Evolutionary conservation across 1,284 basidiomycete species (phyloP).

Genomic region (Tylopilus orsonianus): DNA sequence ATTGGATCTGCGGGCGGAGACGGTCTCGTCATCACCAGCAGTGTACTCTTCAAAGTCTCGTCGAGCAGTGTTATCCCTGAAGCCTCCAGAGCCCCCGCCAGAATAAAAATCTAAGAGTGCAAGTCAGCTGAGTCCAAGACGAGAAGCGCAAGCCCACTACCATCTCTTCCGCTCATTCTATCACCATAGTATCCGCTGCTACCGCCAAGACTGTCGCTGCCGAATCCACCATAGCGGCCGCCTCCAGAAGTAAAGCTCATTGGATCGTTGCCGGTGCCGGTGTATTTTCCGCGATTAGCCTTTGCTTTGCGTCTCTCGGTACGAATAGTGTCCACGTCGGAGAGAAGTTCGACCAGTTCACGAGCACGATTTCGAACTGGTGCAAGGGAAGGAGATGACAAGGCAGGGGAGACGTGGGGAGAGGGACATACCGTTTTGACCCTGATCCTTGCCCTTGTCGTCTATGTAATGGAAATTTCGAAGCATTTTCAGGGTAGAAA

Average conservation of each 20-base stretch:
- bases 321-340: conserved; percentile 91
- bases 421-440: conserved; percentile 82
- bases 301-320: conserved; percentile 91
- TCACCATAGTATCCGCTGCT: conserved; percentile 43
- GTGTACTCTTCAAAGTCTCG: conserved; percentile 91
- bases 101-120: conserved; percentile 37
- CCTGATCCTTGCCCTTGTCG: conserved; percentile 98
- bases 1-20: conserved; percentile 38
- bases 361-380: conserved; percentile 94
- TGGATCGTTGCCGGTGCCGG: conserved; percentile 81
- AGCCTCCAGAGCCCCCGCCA: conserved; percentile 51
- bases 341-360: conserved; percentile 87
- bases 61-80: conserved; percentile 56
- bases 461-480: conserved; percentile 98
- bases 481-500: conserved; percentile 97
- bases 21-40: conserved; percentile 88
- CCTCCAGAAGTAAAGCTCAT: conserved; percentile 58
- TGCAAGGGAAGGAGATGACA: not conserved
- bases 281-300: conserved; percentile 90
- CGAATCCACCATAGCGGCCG: conserved; percentile 80
- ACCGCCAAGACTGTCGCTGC: conserved; percentile 60
- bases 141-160: conserved; percentile 22
- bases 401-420: not conserved
- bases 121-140: conserved; percentile 19
- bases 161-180: conserved; percentile 42